Evolutionary conservation across 225 moss, liverwort and hornwort genomes (phyloP).

Genomic region (Thuidium tamariscinum): DNA sequence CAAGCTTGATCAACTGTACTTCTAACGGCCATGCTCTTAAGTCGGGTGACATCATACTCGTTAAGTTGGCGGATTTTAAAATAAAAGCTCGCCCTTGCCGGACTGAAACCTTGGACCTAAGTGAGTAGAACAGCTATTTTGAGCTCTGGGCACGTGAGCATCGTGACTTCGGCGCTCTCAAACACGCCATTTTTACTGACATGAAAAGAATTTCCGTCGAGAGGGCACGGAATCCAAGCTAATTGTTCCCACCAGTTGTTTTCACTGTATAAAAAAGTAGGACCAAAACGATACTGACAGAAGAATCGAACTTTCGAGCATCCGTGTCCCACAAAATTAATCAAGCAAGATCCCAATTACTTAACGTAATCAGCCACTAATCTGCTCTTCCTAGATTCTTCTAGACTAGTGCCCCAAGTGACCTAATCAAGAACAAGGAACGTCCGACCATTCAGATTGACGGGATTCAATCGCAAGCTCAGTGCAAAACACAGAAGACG

Average conservation of each 20-base stretch:
- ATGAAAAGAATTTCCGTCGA: background rate
- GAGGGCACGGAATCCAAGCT: background rate
- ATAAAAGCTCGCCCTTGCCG: background rate
- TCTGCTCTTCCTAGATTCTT: background rate
- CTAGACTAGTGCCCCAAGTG: background rate
- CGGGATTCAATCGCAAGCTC: background rate
- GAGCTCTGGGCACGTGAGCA: background rate
- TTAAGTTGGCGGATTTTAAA: background rate
- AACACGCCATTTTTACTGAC: background rate
- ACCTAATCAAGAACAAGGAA: background rate
- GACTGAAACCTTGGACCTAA: background rate
- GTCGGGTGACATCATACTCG: background rate
- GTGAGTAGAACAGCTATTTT: background rate
- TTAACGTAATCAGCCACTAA: background rate
- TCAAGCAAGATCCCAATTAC: background rate
- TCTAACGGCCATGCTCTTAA: background rate
- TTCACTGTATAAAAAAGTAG: background rate
- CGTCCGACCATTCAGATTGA: background rate
- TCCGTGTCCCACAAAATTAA: background rate
- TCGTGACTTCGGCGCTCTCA: background rate
- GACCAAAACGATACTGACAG: background rate
- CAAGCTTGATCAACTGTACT: background rate
- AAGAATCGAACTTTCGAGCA: background rate
- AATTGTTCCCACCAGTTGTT: background rate
- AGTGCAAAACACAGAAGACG: background rate